phyloP scores from a whole-genome alignment of 257 asterid genomes.

The Solanum arcanum region DNA sequence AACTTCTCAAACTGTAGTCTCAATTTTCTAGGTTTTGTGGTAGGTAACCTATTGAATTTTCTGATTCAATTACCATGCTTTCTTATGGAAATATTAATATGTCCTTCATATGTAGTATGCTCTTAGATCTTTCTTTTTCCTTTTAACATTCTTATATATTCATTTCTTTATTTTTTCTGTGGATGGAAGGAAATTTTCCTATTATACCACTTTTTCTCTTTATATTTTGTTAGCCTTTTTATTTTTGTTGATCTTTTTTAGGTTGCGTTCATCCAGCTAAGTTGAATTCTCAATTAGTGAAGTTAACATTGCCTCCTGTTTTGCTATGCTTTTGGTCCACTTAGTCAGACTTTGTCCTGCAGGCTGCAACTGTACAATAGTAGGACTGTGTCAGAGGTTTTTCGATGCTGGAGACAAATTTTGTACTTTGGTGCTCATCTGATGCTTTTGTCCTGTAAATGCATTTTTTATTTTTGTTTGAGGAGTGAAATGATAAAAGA shows the following conservation, averaged over 20 bases:
- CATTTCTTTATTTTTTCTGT: background rate
- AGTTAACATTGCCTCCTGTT: background rate
- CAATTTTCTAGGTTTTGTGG: background rate
- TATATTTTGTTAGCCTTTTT: background rate
- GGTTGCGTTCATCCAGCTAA: background rate
- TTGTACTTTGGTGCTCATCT: background rate
- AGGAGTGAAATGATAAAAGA: background rate
- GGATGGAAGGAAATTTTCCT: background rate
- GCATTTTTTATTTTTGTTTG: background rate
- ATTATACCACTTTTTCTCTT: background rate
- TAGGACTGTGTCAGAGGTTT: background rate
- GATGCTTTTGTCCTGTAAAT: background rate
- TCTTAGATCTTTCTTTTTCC: background rate
- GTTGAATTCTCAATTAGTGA: background rate
- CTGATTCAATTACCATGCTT: background rate
- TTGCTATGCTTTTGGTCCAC: background rate
- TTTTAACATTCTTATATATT: background rate
- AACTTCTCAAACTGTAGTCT: background rate
- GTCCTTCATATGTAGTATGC: background rate
- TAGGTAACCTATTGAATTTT: background rate
- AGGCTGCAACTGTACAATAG: constrained; percentile 13
- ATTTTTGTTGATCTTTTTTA: background rate
- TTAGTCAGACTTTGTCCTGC: constrained; percentile 1
- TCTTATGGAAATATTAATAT: background rate
- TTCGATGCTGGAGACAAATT: background rate